Base-by-base conservation (phyloP, 2,329 filamentous ascomycete genomes). In the Verticillium tricorpus region DNA sequence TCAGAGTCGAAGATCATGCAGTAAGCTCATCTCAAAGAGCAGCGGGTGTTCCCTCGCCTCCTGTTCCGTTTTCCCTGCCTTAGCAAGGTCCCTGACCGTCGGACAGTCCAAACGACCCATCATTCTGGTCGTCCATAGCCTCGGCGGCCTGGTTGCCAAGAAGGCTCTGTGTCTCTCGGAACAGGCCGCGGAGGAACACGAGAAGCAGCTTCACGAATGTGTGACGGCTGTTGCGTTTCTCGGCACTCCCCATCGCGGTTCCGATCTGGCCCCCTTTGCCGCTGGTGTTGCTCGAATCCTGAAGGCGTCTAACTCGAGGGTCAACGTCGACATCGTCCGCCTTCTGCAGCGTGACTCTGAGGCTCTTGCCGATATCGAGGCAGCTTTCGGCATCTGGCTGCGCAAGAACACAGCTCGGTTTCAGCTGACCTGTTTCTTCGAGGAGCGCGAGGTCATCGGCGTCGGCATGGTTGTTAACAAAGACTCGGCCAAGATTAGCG, bases 371-470 rank as follows among this genome's bases (percentile, higher is more conserved):
- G 55, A 57, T 15, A 57, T 57, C 14, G 55, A 57, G 34, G 55
- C 55, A 9, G 55, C 31, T 6, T 57, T 57, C 22, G 55, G 31
- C 15, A 57, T 37, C 15, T 57, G 55, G 55, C 19, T 57, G 55
- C 55, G 55, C 8, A 57, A 57, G 28, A 32, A 57, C 55, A 52
- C 45, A 8, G 55, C 55, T 9, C 28, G 34, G 14, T 57, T 57
- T 15, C 28, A 57, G n/a, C 55, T 57, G 17, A 57, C 55, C 8
- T 57, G 55, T 12, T 57, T 57, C 55, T 57, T 57, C 55, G 55
- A 57, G 55, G 55, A 57, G 12, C 55, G 55, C 9, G 55, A 57
- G 19, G 28, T 57, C 6, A 25, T 57, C 1, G 55, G 55, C 12
- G 34, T 57, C 19, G 55, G 55, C 28, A 57, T 57, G 55, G 55